Percentiles rank a stretch among this genome's conserved stretches.
Conservation (phyloP, 1,284 basidiomycete genomes). For the Ustilago trichophora region DNA sequence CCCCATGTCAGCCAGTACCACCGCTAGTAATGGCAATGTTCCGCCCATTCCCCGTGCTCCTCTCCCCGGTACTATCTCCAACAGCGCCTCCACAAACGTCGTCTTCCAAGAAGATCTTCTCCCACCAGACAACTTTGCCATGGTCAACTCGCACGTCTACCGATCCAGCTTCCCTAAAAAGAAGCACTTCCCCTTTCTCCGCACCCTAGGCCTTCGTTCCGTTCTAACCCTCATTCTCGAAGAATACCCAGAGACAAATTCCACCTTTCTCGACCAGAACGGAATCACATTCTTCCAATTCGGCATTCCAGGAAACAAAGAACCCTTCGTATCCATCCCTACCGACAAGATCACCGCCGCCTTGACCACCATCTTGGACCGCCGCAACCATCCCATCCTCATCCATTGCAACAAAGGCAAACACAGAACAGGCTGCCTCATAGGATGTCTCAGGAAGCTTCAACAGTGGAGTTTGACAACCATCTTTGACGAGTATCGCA, state of each 20-base stretch:
- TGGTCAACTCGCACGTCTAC: conserved; percentile 69
- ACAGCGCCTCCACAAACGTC: background rate
- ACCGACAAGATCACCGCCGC: conserved; percentile 71
- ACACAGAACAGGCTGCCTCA: conserved; percentile 72
- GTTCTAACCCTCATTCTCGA: conserved; percentile 71
- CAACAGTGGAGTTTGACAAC: conserved; percentile 71
- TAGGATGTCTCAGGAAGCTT: conserved; percentile 71
- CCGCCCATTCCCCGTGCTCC: background rate
- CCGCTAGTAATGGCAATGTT: conserved; percentile 5
- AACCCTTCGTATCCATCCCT: conserved; percentile 67
- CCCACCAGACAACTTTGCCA: conserved; percentile 66
- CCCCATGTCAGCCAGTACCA: conserved; percentile 16
- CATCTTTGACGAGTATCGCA: conserved; percentile 72
- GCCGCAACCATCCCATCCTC: conserved; percentile 71
- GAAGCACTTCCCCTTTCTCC: conserved; percentile 71
- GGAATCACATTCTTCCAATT: conserved; percentile 70
- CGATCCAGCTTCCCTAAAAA: conserved; percentile 70
- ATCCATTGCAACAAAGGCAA: conserved; percentile 74
- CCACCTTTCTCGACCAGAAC: conserved; percentile 68
- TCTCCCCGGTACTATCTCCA: background rate
- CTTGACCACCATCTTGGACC: conserved; percentile 70
- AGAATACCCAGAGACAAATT: conserved; percentile 71
- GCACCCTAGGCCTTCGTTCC: conserved; percentile 70
- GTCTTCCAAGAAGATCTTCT: conserved; percentile 49
- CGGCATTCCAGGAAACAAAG: conserved; percentile 72